Conservation (phyloP, 192 early-diverging fungal species). For the Backusella psychrophila region DNA sequence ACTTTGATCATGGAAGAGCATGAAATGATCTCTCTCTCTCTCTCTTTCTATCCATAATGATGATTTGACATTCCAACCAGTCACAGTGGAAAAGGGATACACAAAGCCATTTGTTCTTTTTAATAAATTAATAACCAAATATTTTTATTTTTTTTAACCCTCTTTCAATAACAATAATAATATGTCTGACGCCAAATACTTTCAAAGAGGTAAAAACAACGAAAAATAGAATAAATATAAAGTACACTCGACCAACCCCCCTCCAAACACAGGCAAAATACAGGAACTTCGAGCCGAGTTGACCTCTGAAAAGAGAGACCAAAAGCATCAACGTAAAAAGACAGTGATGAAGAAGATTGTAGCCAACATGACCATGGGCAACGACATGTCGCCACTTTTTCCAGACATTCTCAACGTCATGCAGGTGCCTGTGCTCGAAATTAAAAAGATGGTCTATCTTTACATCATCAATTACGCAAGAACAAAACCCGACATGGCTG, state of each 20-base stretch:
- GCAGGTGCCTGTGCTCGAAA: slow-evolving; percentile 82
- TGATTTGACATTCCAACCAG: background rate
- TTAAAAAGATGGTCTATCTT: slow-evolving; percentile 93
- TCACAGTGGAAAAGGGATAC: background rate
- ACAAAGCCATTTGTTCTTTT: background rate
- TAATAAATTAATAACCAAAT: background rate
- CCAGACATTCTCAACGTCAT: slow-evolving; percentile 92
- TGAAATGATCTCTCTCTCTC: too few species aligned
- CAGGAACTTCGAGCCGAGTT: slow-evolving; percentile 88
- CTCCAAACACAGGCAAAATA: slow-evolving; percentile 67
- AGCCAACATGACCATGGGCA: slow-evolving; percentile 99
- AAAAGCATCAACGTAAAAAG: slow-evolving; percentile 78
- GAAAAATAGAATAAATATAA: background rate
- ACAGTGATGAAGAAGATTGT: slow-evolving; percentile 74
- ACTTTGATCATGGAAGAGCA: too few species aligned
- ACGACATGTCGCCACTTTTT: slow-evolving; percentile 95
- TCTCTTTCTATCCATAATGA: too few species aligned
- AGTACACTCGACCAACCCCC: too few species aligned
- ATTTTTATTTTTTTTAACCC: too few species aligned
- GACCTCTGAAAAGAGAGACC: slow-evolving; percentile 81
- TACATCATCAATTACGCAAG: slow-evolving; percentile 97
- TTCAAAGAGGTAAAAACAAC: slow-evolving; percentile 47
- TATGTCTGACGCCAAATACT: slow-evolving; percentile 59
- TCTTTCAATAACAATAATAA: background rate
- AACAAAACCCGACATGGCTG: slow-evolving; percentile 90